Conservation (phyloP, 2,329 filamentous ascomycete species). For the Apiospora phragmitis region DNA sequence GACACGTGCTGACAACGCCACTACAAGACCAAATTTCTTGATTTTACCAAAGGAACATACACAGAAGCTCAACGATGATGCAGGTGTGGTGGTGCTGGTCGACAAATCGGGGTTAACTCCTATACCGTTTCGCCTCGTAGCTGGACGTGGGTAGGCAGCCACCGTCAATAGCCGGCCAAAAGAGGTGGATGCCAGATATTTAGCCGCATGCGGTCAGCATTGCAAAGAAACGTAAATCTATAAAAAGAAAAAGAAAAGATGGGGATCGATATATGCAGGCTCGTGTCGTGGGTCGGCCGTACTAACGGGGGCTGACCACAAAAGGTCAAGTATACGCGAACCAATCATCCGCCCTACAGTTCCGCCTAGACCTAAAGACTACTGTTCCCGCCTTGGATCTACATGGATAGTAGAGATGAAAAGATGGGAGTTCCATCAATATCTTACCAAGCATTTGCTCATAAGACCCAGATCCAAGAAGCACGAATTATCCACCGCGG, state of each 20-base stretch:
- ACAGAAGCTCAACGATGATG: not conserved
- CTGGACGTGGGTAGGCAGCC: not conserved
- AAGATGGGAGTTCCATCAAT: not conserved
- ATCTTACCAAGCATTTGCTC: not conserved
- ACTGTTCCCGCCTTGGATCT: not conserved
- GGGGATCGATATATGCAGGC: not conserved
- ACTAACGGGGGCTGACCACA: not conserved
- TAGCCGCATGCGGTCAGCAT: not conserved
- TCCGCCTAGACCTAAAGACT: not conserved
- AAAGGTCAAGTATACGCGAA: not conserved
- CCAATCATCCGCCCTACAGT: not conserved
- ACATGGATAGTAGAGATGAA: not conserved
- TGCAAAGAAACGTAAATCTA: not conserved
- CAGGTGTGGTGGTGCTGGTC: not conserved
- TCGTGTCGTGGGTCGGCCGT: not conserved
- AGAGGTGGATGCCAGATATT: not conserved
- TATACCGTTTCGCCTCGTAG: not conserved
- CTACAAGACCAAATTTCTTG: not conserved
- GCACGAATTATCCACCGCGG: not conserved
- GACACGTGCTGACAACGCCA: not conserved
- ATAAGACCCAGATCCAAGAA: not conserved
- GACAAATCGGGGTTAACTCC: not conserved
- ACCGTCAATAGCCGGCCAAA: not conserved
- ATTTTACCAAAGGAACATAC: not conserved
- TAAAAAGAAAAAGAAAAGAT: not conserved